Percentiles rank a stretch among this genome's conserved stretches.
Evolutionary conservation across 2,329 filamentous ascomycete species (phyloP).

Genomic region (Sporothrix luriei): DNA sequence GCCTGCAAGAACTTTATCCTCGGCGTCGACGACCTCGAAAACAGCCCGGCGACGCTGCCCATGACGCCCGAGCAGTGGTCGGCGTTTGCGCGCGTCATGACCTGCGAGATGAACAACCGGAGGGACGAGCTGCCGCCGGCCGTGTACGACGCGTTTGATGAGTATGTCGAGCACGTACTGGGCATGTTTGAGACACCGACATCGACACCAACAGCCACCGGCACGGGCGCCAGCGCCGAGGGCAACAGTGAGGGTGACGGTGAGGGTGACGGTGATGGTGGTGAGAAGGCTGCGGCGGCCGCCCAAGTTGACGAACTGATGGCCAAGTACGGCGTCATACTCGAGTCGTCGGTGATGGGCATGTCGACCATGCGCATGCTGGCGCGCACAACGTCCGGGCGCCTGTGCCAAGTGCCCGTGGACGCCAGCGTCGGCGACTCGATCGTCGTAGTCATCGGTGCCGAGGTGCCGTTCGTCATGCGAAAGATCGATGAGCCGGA

Average conservation of each 20-base stretch:
- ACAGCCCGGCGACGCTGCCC: background rate
- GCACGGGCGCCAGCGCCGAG: too few species aligned
- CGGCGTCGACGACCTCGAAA: background rate
- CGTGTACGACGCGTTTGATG: conserved; percentile 4
- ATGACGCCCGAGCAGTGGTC: conserved; percentile 21
- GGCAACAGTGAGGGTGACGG: too few species aligned
- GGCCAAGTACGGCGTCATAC: conserved; percentile 1
- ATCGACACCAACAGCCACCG: too few species aligned
- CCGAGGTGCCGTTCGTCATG: conserved; percentile 20
- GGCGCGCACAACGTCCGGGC: background rate
- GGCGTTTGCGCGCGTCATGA: conserved; percentile 1
- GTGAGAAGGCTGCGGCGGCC: background rate
- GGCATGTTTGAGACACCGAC: background rate
- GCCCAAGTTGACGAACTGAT: background rate
- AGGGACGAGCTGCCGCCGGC: background rate
- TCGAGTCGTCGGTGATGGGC: conserved; percentile 6
- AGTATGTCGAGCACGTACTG: conserved; percentile 3
- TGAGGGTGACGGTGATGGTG: too few species aligned
- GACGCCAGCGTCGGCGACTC: background rate
- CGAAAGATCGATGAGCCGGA: background rate
- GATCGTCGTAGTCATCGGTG: conserved; percentile 5
- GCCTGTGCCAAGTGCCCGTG: conserved; percentile 1
- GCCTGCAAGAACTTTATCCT: conserved; percentile 7
- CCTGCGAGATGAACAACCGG: conserved; percentile 18
- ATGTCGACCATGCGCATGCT: conserved; percentile 8